Evolutionary conservation across 106 monocot species (phyloP).

Genomic region (Platanthera guangdongensis): DNA sequence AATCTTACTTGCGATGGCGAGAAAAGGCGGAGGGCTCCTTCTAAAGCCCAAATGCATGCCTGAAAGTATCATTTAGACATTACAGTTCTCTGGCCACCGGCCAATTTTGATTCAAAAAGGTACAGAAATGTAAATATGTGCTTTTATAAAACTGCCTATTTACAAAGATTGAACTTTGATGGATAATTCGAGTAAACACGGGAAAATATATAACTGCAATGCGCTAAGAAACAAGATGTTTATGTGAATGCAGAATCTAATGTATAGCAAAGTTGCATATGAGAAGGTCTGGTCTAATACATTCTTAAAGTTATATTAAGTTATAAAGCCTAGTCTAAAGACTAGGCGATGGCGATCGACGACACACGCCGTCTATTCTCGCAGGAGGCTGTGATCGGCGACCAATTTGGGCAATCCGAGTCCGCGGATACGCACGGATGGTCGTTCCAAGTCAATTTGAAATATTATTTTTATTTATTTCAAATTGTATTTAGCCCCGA

Average conservation of each 20-base stretch:
- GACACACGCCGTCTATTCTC: too few species aligned
- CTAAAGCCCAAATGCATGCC: conserved; percentile 38
- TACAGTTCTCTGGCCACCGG: neutral
- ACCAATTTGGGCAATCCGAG: too few species aligned
- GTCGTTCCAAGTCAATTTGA: too few species aligned
- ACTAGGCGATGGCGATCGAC: too few species aligned
- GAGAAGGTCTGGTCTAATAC: neutral
- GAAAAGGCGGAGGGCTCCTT: conserved; percentile 57
- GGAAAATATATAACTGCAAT: neutral
- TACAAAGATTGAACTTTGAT: neutral
- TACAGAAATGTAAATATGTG: too few species aligned
- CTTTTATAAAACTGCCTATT: too few species aligned
- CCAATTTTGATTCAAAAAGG: neutral
- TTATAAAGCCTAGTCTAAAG: neutral
- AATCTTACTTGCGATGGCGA: conserved; percentile 28
- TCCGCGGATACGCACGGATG: too few species aligned
- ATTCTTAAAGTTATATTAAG: neutral
- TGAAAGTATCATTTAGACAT: conserved; percentile 13
- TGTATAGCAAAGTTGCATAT: neutral
- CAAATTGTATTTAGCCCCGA: too few species aligned
- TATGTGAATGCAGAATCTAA: neutral
- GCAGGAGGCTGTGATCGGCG: too few species aligned
- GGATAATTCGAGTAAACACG: neutral
- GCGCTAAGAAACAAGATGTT: neutral
- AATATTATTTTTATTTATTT: too few species aligned